Base-by-base conservation (phyloP, 2,329 filamentous ascomycete species). In the Gaeumannomyces sp. region DNA sequence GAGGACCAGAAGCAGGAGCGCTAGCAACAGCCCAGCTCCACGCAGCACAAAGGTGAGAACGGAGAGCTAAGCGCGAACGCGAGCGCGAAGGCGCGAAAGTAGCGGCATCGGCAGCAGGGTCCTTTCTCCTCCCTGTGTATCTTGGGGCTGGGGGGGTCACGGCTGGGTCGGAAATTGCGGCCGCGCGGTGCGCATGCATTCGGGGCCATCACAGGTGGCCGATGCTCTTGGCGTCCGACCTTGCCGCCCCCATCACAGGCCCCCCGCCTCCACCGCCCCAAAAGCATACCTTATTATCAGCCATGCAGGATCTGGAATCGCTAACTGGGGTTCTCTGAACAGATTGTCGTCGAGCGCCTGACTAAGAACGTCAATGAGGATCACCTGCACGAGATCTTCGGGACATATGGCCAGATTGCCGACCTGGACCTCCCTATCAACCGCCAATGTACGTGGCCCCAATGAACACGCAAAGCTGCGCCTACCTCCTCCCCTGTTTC, bases 331-430 rank as follows among this genome's bases (percentile, higher is more conserved):
- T n/a, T 50, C 28, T 4, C 11, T 22, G 10, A 8, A 3, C 71
- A 97, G 91, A 93, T 99, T 74, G 92, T 99, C 25, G 90, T 99
- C 60, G 95, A 99, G 77, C 93, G 96, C 68, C 83, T 99, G 72
- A 96, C 94, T 4, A 97, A 96, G 76, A 98, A 97, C 72, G 89
- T 99, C 70, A 96, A 91, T 66, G 91, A 94, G 74, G 85, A 85
- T 25, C 95, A 99, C 72, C 80, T 99, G 8, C 85, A 87, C 69
- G 95, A 99, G 75, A 97, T 99, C 66, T 99, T 99, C 74, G 90
- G 91, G 61, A 84, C 86, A 53, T 99, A 95, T 74, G 95, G 95
- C 62, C 83, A 84, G 27, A 96, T 99, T 70, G 85, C 89, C 71
- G 92, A 95, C 70, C 81, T 99, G 28, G 92, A 97, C 72, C 85